Evolutionary conservation across 495 filamentous ascomycete species (phyloP).

Genomic region (Podospora anserina): DNA sequence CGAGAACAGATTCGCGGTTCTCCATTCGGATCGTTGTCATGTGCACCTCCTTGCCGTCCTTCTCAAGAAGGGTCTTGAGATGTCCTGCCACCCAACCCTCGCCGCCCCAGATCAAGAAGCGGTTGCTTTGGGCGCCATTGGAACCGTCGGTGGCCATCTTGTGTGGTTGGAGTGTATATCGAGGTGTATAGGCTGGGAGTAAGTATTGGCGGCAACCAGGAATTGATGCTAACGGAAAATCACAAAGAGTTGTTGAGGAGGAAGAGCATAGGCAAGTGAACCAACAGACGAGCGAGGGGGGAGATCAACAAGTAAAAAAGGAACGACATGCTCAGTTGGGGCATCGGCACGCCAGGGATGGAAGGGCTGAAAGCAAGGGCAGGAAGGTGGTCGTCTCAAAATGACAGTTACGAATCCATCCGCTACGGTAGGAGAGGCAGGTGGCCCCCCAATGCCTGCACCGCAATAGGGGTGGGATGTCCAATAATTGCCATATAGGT

Average conservation of each 20-base stretch:
- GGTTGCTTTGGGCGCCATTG: constrained; percentile 27
- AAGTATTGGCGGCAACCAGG: not conserved
- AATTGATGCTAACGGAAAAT: not conserved
- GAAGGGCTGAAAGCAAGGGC: not conserved
- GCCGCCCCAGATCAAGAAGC: constrained; percentile 61
- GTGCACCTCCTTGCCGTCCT: constrained; percentile 58
- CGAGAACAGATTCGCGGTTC: constrained; percentile 54
- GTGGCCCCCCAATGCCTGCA: not conserved
- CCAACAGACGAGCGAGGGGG: not conserved
- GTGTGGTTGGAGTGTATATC: constrained; percentile 5
- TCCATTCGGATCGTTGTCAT: constrained; percentile 60
- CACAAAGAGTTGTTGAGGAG: constrained; percentile 2
- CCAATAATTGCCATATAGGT: not conserved
- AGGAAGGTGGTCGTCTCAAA: not conserved
- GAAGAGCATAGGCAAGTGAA: not conserved
- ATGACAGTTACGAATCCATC: not conserved
- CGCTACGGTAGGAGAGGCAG: not conserved
- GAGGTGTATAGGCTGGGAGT: not conserved
- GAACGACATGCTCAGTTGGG: not conserved
- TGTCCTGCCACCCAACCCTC: constrained; percentile 63
- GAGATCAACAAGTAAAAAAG: not conserved
- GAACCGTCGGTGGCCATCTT: constrained; percentile 21
- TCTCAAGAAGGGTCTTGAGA: constrained; percentile 58
- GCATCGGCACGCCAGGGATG: constrained; percentile 8
- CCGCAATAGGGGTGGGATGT: not conserved